A percentile compares a stretch with the other conserved stretches of the same genome.
Evolutionary conservation across 805 yeast genomes (phyloP).

Genomic region (Nakazawaea ambrosiae): DNA sequence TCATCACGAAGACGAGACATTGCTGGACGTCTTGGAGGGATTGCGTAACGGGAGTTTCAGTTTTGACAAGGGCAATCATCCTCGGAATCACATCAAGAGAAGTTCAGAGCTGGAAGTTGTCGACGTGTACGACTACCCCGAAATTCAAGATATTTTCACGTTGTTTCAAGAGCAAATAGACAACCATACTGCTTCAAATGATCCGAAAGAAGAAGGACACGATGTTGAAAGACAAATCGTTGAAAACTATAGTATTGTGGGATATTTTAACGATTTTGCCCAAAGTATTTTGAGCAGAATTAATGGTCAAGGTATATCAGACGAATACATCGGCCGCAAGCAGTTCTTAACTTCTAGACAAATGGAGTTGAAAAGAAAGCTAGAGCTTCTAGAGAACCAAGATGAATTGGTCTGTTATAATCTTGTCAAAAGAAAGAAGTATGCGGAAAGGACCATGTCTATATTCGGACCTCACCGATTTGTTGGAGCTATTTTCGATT

Average conservation of each 20-base stretch:
- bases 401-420: conserved; percentile 42
- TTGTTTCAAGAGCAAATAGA: not conserved
- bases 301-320: not conserved
- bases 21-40: not conserved
- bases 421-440: conserved; percentile 50
- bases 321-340: conserved; percentile 7
- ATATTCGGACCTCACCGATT: conserved; percentile 49
- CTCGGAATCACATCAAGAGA: not conserved
- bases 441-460: conserved; percentile 35
- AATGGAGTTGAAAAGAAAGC: conserved; percentile 3
- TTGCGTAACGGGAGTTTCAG: not conserved
- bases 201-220: not conserved
- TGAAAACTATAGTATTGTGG: not conserved
- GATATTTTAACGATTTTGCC: conserved; percentile 6
- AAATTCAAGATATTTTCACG: not conserved
- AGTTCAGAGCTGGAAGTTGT: not conserved
- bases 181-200: not conserved
- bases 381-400: conserved; percentile 1
- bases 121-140: not conserved
- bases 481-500: conserved; percentile 59
- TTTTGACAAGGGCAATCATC: not conserved
- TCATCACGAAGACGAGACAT: not conserved
- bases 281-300: conserved; percentile 5
- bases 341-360: conserved; percentile 5
- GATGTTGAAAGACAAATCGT: not conserved